Evolutionary conservation across 2,329 filamentous ascomycete genomes (phyloP).

Genomic region (Phaeoacremonium minimum): DNA sequence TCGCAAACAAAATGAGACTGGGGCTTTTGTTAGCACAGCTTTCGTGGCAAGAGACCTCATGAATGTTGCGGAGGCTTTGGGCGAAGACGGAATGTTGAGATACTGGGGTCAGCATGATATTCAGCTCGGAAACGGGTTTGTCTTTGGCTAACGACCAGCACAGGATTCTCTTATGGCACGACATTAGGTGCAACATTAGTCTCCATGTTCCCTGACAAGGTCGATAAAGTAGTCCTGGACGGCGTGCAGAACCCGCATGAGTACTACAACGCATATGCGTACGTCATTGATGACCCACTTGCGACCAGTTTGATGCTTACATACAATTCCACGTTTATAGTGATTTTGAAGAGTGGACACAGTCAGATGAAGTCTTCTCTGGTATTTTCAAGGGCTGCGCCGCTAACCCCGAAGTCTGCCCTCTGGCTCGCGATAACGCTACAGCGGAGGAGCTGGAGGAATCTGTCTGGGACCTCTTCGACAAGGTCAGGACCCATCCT

Average conservation of each 20-base stretch:
- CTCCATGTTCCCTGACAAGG: slow-evolving; percentile 31
- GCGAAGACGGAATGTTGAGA: slow-evolving; percentile 31
- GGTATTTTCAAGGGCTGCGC: background rate
- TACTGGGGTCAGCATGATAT: slow-evolving; percentile 27
- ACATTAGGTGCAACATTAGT: slow-evolving; percentile 29
- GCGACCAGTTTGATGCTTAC: too few species aligned
- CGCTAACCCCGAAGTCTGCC: background rate
- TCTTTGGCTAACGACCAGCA: background rate
- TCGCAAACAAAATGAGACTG: slow-evolving; percentile 20
- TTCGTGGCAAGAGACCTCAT: slow-evolving; percentile 40
- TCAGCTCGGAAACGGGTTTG: background rate
- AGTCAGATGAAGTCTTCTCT: background rate
- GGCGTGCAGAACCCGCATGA: slow-evolving; percentile 24
- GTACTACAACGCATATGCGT: slow-evolving; percentile 17
- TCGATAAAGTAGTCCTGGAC: slow-evolving; percentile 26
- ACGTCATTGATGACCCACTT: too few species aligned
- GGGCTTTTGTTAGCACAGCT: slow-evolving; percentile 32
- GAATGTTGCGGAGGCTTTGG: slow-evolving; percentile 34
- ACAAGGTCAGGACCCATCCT: background rate
- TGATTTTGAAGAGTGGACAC: slow-evolving; percentile 1
- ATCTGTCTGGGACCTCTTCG: background rate
- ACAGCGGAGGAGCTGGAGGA: background rate
- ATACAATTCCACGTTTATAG: background rate
- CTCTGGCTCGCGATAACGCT: background rate
- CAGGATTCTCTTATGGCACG: slow-evolving; percentile 32